Conservation (phyloP, 495 filamentous ascomycete genomes). For the Aspergillus indologenus region DNA sequence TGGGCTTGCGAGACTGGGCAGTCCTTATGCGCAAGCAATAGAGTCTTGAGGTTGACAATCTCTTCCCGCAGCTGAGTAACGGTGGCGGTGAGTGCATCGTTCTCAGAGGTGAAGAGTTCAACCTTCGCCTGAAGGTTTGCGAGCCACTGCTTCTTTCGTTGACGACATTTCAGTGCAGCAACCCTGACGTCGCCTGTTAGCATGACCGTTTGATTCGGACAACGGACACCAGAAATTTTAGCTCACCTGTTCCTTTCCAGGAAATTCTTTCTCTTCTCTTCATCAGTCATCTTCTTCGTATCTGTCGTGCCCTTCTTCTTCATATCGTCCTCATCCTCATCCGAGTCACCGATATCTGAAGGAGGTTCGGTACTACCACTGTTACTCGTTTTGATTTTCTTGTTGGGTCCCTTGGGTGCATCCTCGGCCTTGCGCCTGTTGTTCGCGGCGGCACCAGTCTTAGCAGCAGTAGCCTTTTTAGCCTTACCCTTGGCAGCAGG, state of each 20-base stretch:
- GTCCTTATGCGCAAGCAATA: conserved; percentile 93
- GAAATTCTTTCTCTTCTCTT: conserved; percentile 98
- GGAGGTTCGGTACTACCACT: conserved; percentile 49
- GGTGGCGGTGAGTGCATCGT: conserved; percentile 79
- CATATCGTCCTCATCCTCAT: conserved; percentile 56
- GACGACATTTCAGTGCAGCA: conserved; percentile 93
- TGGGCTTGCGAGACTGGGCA: conserved; percentile 90
- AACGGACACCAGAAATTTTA: neutral
- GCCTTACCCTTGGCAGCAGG: conserved; percentile 63
- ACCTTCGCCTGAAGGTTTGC: conserved; percentile 94
- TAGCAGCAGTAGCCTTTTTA: conserved; percentile 60
- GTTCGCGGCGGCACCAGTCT: conserved; percentile 43
- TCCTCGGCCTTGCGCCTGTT: conserved; percentile 83
- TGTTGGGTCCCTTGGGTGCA: conserved; percentile 62
- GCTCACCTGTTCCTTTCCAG: conserved; percentile 91
- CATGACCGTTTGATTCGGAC: neutral
- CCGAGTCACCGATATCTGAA: conserved; percentile 54
- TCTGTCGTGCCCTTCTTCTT: conserved; percentile 37
- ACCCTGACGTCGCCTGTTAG: conserved; percentile 60
- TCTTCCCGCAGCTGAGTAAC: conserved; percentile 86
- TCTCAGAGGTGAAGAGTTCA: conserved; percentile 85
- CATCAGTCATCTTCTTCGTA: conserved; percentile 93
- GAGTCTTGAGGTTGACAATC: conserved; percentile 90
- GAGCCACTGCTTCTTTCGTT: conserved; percentile 99
- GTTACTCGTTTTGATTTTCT: conserved; percentile 67